A percentile compares a stretch with the other conserved stretches of the same genome.
Conservation (phyloP, 2,329 filamentous ascomycete species). For the Xylariaceae sp. region DNA sequence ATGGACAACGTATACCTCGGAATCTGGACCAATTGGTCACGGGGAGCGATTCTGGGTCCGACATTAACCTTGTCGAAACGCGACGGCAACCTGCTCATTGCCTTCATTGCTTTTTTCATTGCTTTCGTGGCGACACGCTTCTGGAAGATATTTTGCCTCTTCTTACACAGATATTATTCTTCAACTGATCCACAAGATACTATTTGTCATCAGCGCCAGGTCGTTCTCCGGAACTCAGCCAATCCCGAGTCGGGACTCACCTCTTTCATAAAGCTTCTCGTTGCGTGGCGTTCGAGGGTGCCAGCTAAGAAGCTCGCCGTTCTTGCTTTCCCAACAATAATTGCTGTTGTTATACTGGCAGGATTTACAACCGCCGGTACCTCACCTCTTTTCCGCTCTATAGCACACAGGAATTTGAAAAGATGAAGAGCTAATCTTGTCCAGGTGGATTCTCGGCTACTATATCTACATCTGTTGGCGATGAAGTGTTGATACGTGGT, state of each 20-base stretch:
- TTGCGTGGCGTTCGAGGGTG: background rate
- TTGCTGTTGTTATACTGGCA: background rate
- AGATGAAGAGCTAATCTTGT: too few relatives aligned
- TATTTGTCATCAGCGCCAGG: background rate
- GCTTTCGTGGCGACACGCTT: background rate
- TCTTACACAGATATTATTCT: background rate
- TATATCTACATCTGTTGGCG: background rate
- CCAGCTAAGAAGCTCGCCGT: background rate
- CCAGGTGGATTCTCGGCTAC: background rate
- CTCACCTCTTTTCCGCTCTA: background rate
- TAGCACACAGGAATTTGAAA: background rate
- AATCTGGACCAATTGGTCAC: constrained; percentile 8
- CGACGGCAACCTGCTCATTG: background rate
- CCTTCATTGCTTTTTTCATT: constrained; percentile 2
- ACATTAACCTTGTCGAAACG: background rate
- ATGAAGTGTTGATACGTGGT: background rate
- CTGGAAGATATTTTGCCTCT: background rate
- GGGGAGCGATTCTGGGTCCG: background rate
- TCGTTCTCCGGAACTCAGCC: constrained; percentile 1
- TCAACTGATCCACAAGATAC: background rate
- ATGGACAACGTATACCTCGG: background rate
- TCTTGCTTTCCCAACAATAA: background rate
- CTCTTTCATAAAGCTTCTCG: background rate
- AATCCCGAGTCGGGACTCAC: background rate
- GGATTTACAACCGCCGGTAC: background rate